Evolutionary conservation across 2,329 filamentous ascomycete species (phyloP).

Genomic region (Nemania diffusa): DNA sequence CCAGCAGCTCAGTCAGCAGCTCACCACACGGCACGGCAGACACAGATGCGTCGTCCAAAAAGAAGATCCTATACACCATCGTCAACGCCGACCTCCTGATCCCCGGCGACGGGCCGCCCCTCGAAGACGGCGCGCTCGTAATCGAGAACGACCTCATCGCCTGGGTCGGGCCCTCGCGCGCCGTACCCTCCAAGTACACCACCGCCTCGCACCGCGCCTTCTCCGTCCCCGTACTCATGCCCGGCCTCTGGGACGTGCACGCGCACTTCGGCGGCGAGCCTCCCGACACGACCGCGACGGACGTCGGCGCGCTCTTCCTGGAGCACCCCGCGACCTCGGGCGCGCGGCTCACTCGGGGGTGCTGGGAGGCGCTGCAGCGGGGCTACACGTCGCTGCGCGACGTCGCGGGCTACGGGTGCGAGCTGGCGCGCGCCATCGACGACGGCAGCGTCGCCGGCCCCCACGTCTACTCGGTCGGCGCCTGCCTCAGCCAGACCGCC

Average conservation of each 20-base stretch:
- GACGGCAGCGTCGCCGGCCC: constrained; percentile 50
- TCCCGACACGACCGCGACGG: constrained; percentile 30
- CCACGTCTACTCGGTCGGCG: constrained; percentile 49
- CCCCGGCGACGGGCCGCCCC: constrained; percentile 52
- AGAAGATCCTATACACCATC: constrained; percentile 50
- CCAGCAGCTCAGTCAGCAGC: constrained; percentile 10
- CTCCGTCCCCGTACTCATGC: constrained; percentile 49
- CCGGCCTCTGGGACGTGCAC: constrained; percentile 52
- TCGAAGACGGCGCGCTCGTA: constrained; percentile 50
- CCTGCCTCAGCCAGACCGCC: constrained; percentile 50
- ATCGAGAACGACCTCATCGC: constrained; percentile 52
- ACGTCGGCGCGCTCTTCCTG: constrained; percentile 38
- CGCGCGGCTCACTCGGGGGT: constrained; percentile 49
- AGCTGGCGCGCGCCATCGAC: constrained; percentile 47
- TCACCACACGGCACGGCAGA: background rate
- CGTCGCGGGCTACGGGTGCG: constrained; percentile 50
- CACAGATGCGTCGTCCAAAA: constrained; percentile 35
- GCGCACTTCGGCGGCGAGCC: constrained; percentile 48
- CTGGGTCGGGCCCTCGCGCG: constrained; percentile 51
- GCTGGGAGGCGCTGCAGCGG: constrained; percentile 54
- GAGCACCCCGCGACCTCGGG: constrained; percentile 49
- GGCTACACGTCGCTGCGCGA: constrained; percentile 52
- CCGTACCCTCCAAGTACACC: constrained; percentile 48
- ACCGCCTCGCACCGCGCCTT: constrained; percentile 43
- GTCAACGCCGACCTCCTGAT: constrained; percentile 51